These are phyloP conservation scores for Penicillium sp. DNA, from an alignment of 2,329 filamentous ascomycete species.

Conservation along the genomic window DNA sequence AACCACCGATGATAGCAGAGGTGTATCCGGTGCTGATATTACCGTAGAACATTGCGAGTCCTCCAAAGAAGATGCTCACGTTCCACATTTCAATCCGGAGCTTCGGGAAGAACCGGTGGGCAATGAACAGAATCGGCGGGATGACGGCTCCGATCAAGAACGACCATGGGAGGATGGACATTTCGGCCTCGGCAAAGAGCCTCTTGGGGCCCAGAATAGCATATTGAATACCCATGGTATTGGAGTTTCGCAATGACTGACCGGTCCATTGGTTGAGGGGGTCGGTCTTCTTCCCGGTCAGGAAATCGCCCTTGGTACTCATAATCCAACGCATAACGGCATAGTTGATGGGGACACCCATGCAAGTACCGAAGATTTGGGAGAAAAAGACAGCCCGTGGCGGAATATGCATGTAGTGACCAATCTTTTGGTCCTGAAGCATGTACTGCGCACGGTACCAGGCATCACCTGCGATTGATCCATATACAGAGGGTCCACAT, in stretches of 20 bases:
- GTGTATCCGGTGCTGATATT: constrained; percentile 64
- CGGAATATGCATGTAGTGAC: constrained; percentile 64
- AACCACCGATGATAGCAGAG: constrained; percentile 61
- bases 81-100: constrained; percentile 62
- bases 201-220: constrained; percentile 53
- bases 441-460: constrained; percentile 63
- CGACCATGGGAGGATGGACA: constrained; percentile 32
- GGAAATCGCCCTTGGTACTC: constrained; percentile 57
- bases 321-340: constrained; percentile 63
- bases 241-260: constrained; percentile 53
- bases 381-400: constrained; percentile 63
- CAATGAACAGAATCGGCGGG: constrained; percentile 46
- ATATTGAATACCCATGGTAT: constrained; percentile 62
- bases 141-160: constrained; percentile 35
- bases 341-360: constrained; percentile 65
- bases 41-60: constrained; percentile 59
- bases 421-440: constrained; percentile 66
- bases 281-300: constrained; percentile 54
- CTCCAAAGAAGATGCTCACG: constrained; percentile 63
- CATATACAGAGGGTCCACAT: constrained; percentile 60
- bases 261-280: constrained; percentile 65
- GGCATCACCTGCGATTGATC: constrained; percentile 61
- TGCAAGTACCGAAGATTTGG: constrained; percentile 60
- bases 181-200: constrained; percentile 32
- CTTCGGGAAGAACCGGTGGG: constrained; percentile 57